Evolutionary conservation across 192 early-diverging fungal genomes (phyloP).

Genomic region (Coemansia sp.): DNA sequence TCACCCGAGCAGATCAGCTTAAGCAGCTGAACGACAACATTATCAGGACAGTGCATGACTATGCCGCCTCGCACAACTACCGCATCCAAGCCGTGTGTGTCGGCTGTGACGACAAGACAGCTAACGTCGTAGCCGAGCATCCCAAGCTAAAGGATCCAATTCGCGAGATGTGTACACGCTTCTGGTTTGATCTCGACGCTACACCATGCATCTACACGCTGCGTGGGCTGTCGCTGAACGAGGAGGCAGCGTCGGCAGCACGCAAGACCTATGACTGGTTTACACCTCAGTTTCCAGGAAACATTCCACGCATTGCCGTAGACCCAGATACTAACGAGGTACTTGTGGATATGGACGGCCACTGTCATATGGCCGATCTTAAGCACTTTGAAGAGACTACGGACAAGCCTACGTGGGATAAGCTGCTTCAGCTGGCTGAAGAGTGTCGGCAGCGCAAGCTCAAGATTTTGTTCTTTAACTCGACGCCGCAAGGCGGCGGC

Average conservation of each 20-base stretch:
- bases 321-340: constrained; percentile 65
- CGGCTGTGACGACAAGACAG: constrained; percentile 52
- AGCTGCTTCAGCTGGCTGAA: constrained; percentile 57
- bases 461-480: constrained; percentile 71
- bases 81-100: constrained; percentile 70
- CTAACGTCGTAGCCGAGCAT: constrained; percentile 36
- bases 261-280: constrained; percentile 73
- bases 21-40: constrained; percentile 55
- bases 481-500: constrained; percentile 83
- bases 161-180: constrained; percentile 51
- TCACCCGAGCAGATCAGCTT: constrained; percentile 36
- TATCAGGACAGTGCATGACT: constrained; percentile 56
- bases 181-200: constrained; percentile 76
- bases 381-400: constrained; percentile 66
- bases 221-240: constrained; percentile 61
- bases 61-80: constrained; percentile 61
- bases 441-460: constrained; percentile 61
- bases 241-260: constrained; percentile 69
- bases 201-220: constrained; percentile 71
- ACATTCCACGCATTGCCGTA: constrained; percentile 69
- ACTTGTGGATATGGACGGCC: constrained; percentile 71
- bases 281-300: constrained; percentile 69
- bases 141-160: constrained; percentile 47
- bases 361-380: constrained; percentile 66
- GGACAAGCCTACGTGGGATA: constrained; percentile 65